phyloP scores from a whole-genome alignment of 2,329 filamentous ascomycete species.

The Hortaea werneckii region DNA sequence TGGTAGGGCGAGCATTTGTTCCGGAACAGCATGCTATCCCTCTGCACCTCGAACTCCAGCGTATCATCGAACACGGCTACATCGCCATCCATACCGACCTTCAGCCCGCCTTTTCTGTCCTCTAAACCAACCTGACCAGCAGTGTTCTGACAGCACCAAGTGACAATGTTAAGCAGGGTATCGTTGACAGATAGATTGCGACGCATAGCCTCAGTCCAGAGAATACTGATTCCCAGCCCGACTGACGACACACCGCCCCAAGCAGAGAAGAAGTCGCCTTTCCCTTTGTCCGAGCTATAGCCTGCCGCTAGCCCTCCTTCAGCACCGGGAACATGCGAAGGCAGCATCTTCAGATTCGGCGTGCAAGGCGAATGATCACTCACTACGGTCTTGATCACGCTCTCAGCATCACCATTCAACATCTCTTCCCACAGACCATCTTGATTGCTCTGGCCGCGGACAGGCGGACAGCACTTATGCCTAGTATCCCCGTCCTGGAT shows the following conservation, averaged over 20 bases:
- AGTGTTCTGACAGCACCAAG: constrained; percentile 77
- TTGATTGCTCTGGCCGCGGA: constrained; percentile 71
- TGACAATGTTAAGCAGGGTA: constrained; percentile 66
- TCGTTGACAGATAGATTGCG: constrained; percentile 44
- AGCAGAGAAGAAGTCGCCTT: constrained; percentile 85
- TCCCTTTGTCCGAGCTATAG: constrained; percentile 30
- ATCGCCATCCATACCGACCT: constrained; percentile 77
- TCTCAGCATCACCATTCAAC: constrained; percentile 43
- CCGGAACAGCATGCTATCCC: constrained; percentile 80
- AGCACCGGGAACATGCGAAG: constrained; percentile 51
- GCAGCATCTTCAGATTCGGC: constrained; percentile 82
- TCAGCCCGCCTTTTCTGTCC: constrained; percentile 69
- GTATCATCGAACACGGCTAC: constrained; percentile 84
- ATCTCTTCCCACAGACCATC: constrained; percentile 83
- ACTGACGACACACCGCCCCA: constrained; percentile 97
- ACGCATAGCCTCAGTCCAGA: constrained; percentile 66
- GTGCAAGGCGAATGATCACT: constrained; percentile 96
- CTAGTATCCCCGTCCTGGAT: constrained; percentile 78
- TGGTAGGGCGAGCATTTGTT: constrained; percentile 91
- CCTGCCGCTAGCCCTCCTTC: constrained; percentile 20
- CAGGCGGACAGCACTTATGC: constrained; percentile 92
- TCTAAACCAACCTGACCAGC: constrained; percentile 78
- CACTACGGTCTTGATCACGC: constrained; percentile 83
- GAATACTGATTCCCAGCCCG: constrained; percentile 80
- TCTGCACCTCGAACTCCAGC: constrained; percentile 58